Percentiles rank a stretch among this genome's conserved stretches.
Evolutionary conservation across 768 basidiomycete species (phyloP).

Genomic region (Neoboletus magnificus): DNA sequence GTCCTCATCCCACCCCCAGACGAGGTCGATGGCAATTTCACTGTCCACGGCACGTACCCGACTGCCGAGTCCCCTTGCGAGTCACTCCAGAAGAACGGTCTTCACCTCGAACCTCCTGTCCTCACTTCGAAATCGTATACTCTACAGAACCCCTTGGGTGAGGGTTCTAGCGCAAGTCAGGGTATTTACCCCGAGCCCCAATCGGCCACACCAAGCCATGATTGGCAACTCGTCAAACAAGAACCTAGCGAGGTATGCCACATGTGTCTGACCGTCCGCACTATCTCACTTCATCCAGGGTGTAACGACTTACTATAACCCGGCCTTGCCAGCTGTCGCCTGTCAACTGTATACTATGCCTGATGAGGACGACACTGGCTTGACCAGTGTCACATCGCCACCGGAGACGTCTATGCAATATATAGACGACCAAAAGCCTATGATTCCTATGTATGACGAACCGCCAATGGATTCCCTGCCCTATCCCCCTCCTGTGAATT

Average conservation of each 20-base stretch:
- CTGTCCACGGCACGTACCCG: slow-evolving; percentile 10
- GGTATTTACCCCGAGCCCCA: background rate
- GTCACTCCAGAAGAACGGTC: background rate
- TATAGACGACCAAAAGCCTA: slow-evolving; percentile 12
- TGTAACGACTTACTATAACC: slow-evolving; percentile 2
- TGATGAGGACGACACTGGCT: slow-evolving; percentile 13
- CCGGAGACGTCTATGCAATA: slow-evolving; percentile 3
- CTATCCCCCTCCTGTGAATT: slow-evolving; percentile 24
- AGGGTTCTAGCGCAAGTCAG: background rate
- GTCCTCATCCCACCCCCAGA: slow-evolving; percentile 29
- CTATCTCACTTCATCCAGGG: slow-evolving; percentile 16
- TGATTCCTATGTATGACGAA: slow-evolving; percentile 6
- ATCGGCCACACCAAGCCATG: background rate
- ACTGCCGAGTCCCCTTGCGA: background rate
- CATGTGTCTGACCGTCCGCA: background rate
- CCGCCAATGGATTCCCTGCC: slow-evolving; percentile 34
- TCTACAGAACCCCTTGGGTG: slow-evolving; percentile 26
- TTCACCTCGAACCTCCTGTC: slow-evolving; percentile 7
- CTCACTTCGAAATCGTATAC: slow-evolving; percentile 28
- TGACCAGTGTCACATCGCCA: background rate
- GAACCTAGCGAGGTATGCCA: slow-evolving; percentile 25
- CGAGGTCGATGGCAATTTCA: slow-evolving; percentile 20
- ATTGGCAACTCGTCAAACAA: slow-evolving; percentile 26
- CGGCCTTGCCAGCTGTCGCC: slow-evolving; percentile 12
- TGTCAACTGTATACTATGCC: slow-evolving; percentile 14